Base-by-base conservation (phyloP, 805 yeast species). In the Yarrowia alimentaria region DNA sequence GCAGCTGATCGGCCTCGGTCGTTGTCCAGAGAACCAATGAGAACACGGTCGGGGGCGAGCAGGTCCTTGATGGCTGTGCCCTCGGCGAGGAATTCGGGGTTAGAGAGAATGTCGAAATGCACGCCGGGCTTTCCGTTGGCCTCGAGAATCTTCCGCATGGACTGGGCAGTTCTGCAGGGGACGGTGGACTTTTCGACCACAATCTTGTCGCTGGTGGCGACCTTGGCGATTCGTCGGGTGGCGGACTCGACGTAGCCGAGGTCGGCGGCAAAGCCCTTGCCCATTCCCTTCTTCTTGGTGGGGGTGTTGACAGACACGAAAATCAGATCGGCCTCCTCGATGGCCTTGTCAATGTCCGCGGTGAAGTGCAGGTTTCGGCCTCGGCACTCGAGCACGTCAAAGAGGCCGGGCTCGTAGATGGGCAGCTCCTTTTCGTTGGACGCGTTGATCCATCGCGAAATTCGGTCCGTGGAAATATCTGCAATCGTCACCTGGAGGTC, bases 251-350 rank as follows among this genome's bases (percentile, higher is more conserved):
- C 47, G 34, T 32, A 55, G 31, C 64, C 63, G 20, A 61, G 55
- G 49, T 61, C 64, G 4, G 64, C 64, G 12, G 64, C 64, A 42
- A 54, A 60, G 16, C 64, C 64, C 8, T 53, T 52, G 25, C 64
- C 64, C 51, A 60, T 57, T 24, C 64, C 64, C 24, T 58, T 26
- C 54, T 56, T 57, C 60, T 61, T 61, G 55, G 64, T 61, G 16
- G 64, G 64, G 17, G 64, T 61, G 54, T 61, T 61, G 51, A 61
- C 64, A 11, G 64, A 60, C 40, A 61, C 64, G 50, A 61, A 61
- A 43, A 61, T 59, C 14, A 61, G 55, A 48, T 61, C 64, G 28
- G 64, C 64, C 54, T 60, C 64, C 29, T 32, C 47, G 51, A 61
- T 61, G 38, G 63, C 60, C 32, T 49, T 52, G 53, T 60, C 62